Evolutionary conservation across 192 early-diverging fungal species (phyloP), one percentile per base, ranked within the genome.

Genomic region (Backusella circina): DNA sequence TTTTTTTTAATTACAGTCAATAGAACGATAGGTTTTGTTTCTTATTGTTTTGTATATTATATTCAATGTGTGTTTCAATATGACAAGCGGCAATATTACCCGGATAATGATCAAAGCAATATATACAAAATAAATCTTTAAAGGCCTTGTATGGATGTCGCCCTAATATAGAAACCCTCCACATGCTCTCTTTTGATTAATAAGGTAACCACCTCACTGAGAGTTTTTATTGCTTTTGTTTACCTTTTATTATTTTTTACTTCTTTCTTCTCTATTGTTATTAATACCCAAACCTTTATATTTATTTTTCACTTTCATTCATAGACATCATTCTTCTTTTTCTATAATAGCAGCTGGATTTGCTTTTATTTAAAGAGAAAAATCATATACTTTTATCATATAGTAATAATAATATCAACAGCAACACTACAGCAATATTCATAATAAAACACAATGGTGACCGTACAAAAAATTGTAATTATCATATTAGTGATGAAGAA

Each of bases 381-480:
- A 5, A 47, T 47, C 44, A 47, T 47, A 47, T 7, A 47, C 16
- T n/a, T n/a, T 1, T 47, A 47, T 5, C 44, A 47, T 47, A n/a
- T 47, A 41, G 16, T 41, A 41, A 41, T 47, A 47, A 47, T 47
- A 47, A 47, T n/a, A 47, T 47, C 44, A 47, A 47, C 44, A 47
- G 7, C 18, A 47, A 18, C 16, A 47, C n/a, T n/a, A 16, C 44
- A 61, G 26, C 23, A 61, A 61, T 67, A 16, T 67, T 31, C 28
- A 67, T 67, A 67, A 31, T 33, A n/a, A 39, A 37, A 23, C 26
- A 67, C 16, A 18, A 78, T 79, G 78, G 73, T 75, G 26, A 71
- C 78, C 10, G 51, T 67, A 21, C 6, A 74, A 30, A 79, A 79
- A 51, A 79, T 70, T 33, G 78, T 79, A 78, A 73, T 23, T 57